These are phyloP conservation scores for Acanthamoeba lenticulata DNA, from an alignment of 208 protist genomes.

Conservation along the genomic window DNA sequence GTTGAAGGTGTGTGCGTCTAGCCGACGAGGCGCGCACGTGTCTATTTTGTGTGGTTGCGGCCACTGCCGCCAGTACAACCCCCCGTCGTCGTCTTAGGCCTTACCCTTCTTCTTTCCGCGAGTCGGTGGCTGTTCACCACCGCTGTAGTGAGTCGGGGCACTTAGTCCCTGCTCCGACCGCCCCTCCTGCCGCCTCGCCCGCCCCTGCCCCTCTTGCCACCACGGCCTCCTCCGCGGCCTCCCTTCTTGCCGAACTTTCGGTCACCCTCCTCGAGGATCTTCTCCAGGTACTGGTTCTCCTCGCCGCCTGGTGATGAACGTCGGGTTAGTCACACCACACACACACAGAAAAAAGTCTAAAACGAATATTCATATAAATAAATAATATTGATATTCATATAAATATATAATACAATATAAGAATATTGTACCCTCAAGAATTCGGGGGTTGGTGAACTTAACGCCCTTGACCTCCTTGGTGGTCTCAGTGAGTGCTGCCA, in stretches of 20 bases:
- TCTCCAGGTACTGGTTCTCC: neutral
- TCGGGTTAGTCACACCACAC: neutral
- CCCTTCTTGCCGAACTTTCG: neutral
- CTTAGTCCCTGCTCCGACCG: neutral
- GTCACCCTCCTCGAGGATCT: neutral
- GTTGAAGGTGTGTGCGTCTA: too few species aligned
- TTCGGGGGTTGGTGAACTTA: neutral
- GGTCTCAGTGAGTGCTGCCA: neutral
- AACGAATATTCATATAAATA: too few species aligned
- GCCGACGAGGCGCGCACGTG: too few species aligned
- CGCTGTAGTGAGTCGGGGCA: neutral
- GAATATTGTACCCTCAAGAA: neutral
- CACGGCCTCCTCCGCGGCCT: neutral
- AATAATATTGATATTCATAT: too few species aligned
- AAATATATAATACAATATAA: neutral
- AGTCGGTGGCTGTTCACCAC: neutral
- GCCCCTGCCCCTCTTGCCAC: neutral
- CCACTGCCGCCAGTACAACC: too few species aligned
- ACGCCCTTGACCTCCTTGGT: constrained; percentile 40
- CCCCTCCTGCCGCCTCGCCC: neutral
- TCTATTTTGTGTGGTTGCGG: too few species aligned
- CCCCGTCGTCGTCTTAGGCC: too few species aligned
- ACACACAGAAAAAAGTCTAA: too few species aligned
- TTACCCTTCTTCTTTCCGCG: neutral
- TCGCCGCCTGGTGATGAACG: neutral